A percentile compares a stretch with the other conserved stretches of the same genome.
Evolutionary conservation across 1,284 basidiomycete genomes (phyloP).

Genomic region (Taiwanofungus camphoratus): DNA sequence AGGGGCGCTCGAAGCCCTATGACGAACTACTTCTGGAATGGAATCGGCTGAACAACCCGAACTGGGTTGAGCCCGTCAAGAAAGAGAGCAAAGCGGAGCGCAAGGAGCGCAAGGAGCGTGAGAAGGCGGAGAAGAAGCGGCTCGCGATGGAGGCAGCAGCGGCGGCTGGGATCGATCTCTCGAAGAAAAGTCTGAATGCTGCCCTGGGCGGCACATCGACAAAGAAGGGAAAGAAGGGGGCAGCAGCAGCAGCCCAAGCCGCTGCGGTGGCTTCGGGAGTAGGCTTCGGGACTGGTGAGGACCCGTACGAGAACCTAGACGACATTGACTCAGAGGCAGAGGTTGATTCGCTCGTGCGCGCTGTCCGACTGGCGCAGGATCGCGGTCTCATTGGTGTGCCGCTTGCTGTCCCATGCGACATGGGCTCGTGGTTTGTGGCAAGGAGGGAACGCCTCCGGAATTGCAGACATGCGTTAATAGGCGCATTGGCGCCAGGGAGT

Average conservation of each 20-base stretch:
- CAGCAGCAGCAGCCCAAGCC: conserved; percentile 32
- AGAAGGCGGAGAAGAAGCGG: conserved; percentile 71
- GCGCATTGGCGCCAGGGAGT: no score
- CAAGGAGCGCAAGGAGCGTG: conserved; percentile 73
- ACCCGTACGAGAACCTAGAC: conserved; percentile 68
- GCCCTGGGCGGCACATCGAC: conserved; percentile 31
- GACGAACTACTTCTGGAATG: conserved; percentile 90
- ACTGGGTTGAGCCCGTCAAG: conserved; percentile 90
- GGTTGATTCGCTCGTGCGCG: conserved; percentile 48
- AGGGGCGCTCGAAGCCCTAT: conserved; percentile 80
- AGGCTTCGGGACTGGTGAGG: conserved; percentile 35
- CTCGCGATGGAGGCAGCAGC: conserved; percentile 61
- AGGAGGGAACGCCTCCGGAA: conserved; percentile 66
- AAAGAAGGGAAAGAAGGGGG: conserved; percentile 47
- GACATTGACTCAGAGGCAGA: conserved; percentile 78
- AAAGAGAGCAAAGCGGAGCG: conserved; percentile 76
- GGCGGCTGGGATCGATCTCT: conserved; percentile 43
- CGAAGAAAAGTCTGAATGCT: conserved; percentile 32
- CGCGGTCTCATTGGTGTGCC: conserved; percentile 44
- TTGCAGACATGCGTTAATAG: no score
- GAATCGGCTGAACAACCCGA: conserved; percentile 90
- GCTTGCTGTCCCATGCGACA: conserved; percentile 43
- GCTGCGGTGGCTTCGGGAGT: conserved; percentile 24
- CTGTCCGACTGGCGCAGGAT: conserved; percentile 49
- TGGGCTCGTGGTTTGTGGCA: conserved; percentile 66